A percentile compares a stretch with the other conserved stretches of the same genome.
Conservation (phyloP, 2,329 filamentous ascomycete genomes). For the Mycosphaerella sp. region DNA sequence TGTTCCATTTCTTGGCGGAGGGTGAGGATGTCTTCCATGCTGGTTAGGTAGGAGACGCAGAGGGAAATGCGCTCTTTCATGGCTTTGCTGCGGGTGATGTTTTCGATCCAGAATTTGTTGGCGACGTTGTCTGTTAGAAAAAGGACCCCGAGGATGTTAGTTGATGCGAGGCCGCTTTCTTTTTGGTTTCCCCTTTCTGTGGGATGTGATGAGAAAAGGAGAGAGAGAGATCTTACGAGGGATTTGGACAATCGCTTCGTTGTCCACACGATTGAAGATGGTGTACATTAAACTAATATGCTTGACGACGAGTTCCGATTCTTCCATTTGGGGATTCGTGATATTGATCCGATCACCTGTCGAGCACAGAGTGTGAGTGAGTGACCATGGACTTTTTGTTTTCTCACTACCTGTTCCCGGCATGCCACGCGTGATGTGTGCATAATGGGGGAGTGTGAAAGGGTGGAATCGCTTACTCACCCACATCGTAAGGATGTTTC, state of each 20-base stretch:
- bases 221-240: slow-evolving; percentile 19
- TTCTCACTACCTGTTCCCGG: no score
- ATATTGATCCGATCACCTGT: slow-evolving; percentile 28
- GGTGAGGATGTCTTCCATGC: slow-evolving; percentile 29
- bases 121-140: slow-evolving; percentile 27
- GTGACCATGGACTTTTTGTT: no score
- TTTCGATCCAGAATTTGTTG: slow-evolving; percentile 36
- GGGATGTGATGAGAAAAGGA: neutral
- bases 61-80: slow-evolving; percentile 34
- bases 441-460: no score
- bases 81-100: slow-evolving; percentile 32
- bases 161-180: no score
- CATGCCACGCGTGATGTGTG: no score
- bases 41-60: slow-evolving; percentile 27
- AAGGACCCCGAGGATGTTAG: no score
- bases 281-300: slow-evolving; percentile 33
- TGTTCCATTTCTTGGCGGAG: slow-evolving; percentile 27
- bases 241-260: slow-evolving; percentile 29
- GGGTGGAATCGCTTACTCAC: neutral
- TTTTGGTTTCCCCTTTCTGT: no score
- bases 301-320: slow-evolving; percentile 28
- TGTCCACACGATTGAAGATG: slow-evolving; percentile 31
- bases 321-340: slow-evolving; percentile 1
- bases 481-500: slow-evolving; percentile 80
- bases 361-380: no score